Conservation (phyloP, 177 flowering plant genomes). For the Vitis hybrid region DNA sequence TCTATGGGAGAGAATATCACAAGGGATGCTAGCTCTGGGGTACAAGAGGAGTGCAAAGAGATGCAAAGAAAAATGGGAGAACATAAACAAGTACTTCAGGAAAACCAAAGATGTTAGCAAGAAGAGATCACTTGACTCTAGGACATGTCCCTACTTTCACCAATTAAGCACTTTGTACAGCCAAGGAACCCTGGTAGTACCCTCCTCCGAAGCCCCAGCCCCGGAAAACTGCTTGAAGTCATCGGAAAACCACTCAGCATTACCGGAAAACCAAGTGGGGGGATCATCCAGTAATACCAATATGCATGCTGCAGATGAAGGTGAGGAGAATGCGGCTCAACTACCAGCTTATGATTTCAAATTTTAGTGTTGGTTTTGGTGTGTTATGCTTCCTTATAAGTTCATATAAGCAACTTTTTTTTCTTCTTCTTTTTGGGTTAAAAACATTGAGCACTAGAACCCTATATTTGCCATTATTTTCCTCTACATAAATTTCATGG, state of each 20-base stretch:
- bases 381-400: background rate
- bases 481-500: no score
- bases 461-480: no score
- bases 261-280: constrained; percentile 16
- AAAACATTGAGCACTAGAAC: no score
- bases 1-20: constrained; percentile 85
- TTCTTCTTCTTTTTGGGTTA: no score
- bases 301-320: constrained; percentile 20
- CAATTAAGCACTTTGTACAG: constrained; percentile 67
- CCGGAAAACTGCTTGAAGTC: constrained; percentile 12
- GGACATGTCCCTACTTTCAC: constrained; percentile 89
- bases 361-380: constrained; percentile 18
- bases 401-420: no score
- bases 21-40: constrained; percentile 64
- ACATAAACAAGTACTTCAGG: constrained; percentile 93
- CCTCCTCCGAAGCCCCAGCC: constrained; percentile 12
- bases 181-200: constrained; percentile 38
- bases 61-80: constrained; percentile 98
- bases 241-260: constrained; percentile 13
- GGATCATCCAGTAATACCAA: constrained; percentile 9
- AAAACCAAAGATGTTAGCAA: constrained; percentile 73
- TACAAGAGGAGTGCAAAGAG: constrained; percentile 88
- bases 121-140: constrained; percentile 76
- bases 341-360: constrained; percentile 30
- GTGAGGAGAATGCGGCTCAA: constrained; percentile 27